Base-by-base conservation (phyloP, 2,329 filamentous ascomycete species). In the Madurella fahalii region DNA sequence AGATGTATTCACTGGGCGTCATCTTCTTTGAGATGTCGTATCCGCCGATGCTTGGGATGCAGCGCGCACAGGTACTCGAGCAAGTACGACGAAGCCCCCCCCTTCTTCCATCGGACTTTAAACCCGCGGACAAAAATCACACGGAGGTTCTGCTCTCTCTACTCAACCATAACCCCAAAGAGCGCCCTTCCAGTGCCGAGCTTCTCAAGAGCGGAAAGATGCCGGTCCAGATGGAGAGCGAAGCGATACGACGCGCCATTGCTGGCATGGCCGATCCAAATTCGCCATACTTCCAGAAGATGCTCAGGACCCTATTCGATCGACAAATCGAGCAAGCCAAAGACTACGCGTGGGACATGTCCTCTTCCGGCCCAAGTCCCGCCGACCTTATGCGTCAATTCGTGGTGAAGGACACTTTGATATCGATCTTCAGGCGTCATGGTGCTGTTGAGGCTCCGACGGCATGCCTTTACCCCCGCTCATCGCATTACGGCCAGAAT, bases 11-110 rank as follows among this genome's bases (percentile, higher is more conserved):
- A 0, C 78, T 99, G 41, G 94, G 94, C 0, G 89, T 99, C 59
- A 97, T 99, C 54, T 95, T 99, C 73, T 97, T 96, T 63, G 94
- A 99, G 71, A 99, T 99, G 94, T 95, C 89, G 65, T 92, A 85
- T 60, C 72, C 76, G 34, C 77, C 82, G 0, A 76, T 85, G 67
- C 62, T 77, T 11, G 83, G 83, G 4, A 86, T 86, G 82, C 79
- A 86, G 63, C 79, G 84, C 58, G 81, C 80, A 2, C 72, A 78
- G 49, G 80, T 85, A 4, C 77, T 96, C 30, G 80, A 86, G 50
- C 75, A 80, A 52, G 77, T 96, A 41, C 82, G 90, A 44, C 79
- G 84, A 61, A 81, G 83, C 40, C 76, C 83, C 12, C 85, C 90
- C 40, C 71, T 74, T 5, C 77, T 97, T 30, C 93, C 94, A 1